Conservation (phyloP, 2,329 filamentous ascomycete genomes). For the Aspergillus hiratsukae region DNA sequence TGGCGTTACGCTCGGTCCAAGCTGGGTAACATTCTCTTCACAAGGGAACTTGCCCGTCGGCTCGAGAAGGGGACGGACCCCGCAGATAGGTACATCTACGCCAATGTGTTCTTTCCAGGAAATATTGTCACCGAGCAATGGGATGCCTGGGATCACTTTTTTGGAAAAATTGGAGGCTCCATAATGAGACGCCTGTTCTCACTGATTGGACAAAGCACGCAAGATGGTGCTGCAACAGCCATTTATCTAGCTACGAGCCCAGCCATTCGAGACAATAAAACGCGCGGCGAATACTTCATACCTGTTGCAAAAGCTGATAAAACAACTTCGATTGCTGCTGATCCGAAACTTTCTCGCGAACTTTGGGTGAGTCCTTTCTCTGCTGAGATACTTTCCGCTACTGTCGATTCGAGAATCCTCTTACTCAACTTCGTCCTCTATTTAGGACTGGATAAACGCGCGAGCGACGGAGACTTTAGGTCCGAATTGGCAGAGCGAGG, state of each 20-base stretch:
- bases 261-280: constrained; percentile 16
- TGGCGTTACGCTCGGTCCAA: constrained; percentile 33
- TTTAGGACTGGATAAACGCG: constrained; percentile 19
- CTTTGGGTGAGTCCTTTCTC: constrained; percentile 25
- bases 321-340: constrained; percentile 21
- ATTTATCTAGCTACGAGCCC: constrained; percentile 26
- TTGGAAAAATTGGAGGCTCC: constrained; percentile 20
- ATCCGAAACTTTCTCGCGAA: constrained; percentile 27
- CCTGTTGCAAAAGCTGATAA: constrained; percentile 29
- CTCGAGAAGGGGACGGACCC: constrained; percentile 17
- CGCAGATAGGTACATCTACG: constrained; percentile 22
- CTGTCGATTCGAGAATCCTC: not conserved
- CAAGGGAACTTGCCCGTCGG: constrained; percentile 23
- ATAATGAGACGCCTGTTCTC: constrained; percentile 19
- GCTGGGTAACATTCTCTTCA: constrained; percentile 31
- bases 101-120: constrained; percentile 30
- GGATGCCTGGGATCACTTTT: constrained; percentile 24
- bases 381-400: not conserved
- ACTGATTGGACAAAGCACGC: constrained; percentile 19
- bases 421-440: not conserved
- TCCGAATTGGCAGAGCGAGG: constrained; percentile 2
- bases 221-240: constrained; percentile 28
- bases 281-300: constrained; percentile 35
- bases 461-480: constrained; percentile 13
- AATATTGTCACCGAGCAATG: constrained; percentile 31